A percentile compares a stretch with the other conserved stretches of the same genome.
Evolutionary conservation across 163 green algal genomes (phyloP).

Genomic region (Prototheca cutis): DNA sequence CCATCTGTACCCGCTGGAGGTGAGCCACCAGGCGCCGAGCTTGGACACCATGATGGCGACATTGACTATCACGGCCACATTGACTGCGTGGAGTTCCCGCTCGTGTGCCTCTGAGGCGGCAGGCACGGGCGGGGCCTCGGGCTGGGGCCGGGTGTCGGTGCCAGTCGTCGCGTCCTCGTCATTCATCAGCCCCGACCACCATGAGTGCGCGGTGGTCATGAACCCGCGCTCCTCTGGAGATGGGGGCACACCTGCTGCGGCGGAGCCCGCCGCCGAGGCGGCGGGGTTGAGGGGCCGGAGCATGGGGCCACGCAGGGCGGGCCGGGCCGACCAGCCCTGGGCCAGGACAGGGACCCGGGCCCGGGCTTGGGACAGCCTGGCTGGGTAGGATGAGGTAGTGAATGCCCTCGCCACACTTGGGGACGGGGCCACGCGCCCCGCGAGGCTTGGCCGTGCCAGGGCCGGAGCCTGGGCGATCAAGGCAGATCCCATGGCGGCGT

Average conservation of each 20-base stretch:
- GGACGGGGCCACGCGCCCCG: too few species aligned
- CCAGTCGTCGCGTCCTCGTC: neutral
- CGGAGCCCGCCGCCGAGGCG: too few species aligned
- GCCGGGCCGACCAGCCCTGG: too few species aligned
- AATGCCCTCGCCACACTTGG: too few species aligned
- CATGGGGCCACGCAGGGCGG: too few species aligned
- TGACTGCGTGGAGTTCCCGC: conserved; percentile 55
- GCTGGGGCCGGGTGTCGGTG: neutral
- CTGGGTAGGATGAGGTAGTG: too few species aligned
- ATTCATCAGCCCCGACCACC: neutral
- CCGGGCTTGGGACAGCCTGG: too few species aligned
- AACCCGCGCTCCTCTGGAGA: too few species aligned
- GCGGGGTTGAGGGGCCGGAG: too few species aligned
- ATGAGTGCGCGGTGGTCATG: neutral
- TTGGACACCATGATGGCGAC: conserved; percentile 78
- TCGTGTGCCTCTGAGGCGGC: conserved; percentile 3
- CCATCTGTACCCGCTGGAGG: conserved; percentile 44
- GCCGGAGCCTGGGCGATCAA: too few species aligned
- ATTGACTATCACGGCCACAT: conserved; percentile 64
- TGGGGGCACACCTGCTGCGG: too few species aligned
- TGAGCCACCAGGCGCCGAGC: conserved; percentile 56
- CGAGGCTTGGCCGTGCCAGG: neutral
- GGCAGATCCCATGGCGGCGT: neutral
- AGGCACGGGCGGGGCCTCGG: neutral
- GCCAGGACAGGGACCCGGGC: too few species aligned